Conservation (phyloP, 305 asterid genomes). For the Fraxinus velutina region DNA sequence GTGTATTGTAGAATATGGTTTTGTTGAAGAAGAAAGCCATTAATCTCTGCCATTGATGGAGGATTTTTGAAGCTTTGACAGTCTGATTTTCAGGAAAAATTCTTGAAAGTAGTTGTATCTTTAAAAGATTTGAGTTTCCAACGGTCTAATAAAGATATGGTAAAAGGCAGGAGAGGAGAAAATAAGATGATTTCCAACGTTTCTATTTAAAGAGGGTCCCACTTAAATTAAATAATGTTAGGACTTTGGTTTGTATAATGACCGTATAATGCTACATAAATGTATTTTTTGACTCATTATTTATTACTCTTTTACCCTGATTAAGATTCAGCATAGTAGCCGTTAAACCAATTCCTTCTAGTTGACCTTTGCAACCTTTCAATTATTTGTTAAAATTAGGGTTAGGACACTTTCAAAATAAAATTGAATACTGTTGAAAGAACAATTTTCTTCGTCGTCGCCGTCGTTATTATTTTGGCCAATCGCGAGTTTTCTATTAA, state of each 20-base stretch:
- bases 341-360: not conserved
- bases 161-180: conserved; percentile 13
- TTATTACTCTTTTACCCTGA: not conserved
- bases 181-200: conserved; percentile 43
- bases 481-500: not conserved
- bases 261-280: not conserved
- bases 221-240: not conserved
- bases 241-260: not conserved
- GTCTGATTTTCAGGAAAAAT: not conserved
- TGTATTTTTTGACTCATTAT: not conserved
- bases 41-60: conserved; percentile 47
- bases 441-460: fast-evolving
- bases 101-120: not conserved
- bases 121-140: conserved; percentile 33
- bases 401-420: not conserved
- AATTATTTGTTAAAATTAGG: not conserved
- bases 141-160: conserved; percentile 60
- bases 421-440: not conserved
- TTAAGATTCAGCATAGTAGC: not conserved
- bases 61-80: not conserved
- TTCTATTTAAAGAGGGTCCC: conserved; percentile 52
- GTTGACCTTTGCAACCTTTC: not conserved
- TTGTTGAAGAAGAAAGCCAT: conserved; percentile 35
- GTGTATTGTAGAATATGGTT: conserved; percentile 31
- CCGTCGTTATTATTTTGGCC: not conserved